Conservation (phyloP, 306 rosid genomes). For the Dryas alaskensis region DNA sequence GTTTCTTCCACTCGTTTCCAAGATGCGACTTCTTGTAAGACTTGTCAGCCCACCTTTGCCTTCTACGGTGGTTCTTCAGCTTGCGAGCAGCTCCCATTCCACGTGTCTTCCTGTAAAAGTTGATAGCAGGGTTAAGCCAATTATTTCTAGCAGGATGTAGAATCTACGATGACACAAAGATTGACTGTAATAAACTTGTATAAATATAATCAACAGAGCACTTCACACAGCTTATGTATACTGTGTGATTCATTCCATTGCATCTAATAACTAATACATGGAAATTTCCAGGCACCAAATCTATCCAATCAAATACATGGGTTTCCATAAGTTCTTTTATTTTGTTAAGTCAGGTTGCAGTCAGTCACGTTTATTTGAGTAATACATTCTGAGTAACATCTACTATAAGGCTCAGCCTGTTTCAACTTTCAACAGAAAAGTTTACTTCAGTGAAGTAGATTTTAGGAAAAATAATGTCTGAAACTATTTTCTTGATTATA, state of each 20-base stretch:
- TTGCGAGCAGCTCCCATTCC: slow-evolving; percentile 74
- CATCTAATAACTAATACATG: not conserved
- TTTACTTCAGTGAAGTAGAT: too few species aligned
- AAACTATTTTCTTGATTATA: too few species aligned
- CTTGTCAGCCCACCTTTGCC: slow-evolving; percentile 70
- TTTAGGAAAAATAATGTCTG: too few species aligned
- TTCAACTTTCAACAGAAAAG: not conserved
- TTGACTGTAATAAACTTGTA: not conserved
- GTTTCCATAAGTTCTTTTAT: not conserved
- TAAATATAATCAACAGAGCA: not conserved
- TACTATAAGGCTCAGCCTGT: not conserved
- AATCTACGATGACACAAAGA: not conserved
- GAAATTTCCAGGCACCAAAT: not conserved
- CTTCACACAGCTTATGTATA: not conserved
- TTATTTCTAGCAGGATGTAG: too few species aligned
- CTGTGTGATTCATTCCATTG: not conserved
- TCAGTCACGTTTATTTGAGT: too few species aligned
- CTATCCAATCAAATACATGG: not conserved
- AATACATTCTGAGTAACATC: not conserved
- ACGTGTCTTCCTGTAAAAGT: slow-evolving; percentile 46
- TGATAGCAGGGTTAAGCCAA: not conserved
- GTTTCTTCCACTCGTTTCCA: slow-evolving; percentile 68
- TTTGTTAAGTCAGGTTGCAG: too few species aligned
- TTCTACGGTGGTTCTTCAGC: slow-evolving; percentile 62
- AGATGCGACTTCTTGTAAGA: slow-evolving; percentile 64